These are phyloP conservation scores for Lodderomyces metapsilosis DNA, from an alignment of 1,139 yeast genomes.

Conservation along the genomic window DNA sequence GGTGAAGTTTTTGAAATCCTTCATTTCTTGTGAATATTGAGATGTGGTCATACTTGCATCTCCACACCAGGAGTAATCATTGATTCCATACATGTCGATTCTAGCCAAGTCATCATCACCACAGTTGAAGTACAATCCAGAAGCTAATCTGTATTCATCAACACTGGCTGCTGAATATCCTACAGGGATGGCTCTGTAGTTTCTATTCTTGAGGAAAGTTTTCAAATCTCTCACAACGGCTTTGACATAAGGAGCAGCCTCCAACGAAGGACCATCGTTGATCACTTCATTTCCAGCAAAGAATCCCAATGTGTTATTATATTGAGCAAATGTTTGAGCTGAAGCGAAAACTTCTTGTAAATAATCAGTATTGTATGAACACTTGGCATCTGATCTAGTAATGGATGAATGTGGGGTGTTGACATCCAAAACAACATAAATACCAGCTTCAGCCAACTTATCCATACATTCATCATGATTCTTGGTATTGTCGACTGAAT, in stretches of 20 bases:
- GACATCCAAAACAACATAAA: conserved; percentile 73
- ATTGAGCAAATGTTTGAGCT: conserved; percentile 66
- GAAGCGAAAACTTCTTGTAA: conserved; percentile 55
- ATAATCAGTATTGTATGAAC: conserved; percentile 58
- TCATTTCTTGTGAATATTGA: conserved; percentile 51
- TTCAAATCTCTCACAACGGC: conserved; percentile 63
- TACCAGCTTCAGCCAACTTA: conserved; percentile 68
- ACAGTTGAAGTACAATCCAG: conserved; percentile 59
- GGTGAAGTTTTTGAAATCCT: conserved; percentile 42
- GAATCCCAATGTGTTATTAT: conserved; percentile 82
- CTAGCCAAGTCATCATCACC: conserved; percentile 57
- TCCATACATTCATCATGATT: conserved; percentile 71
- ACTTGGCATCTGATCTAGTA: conserved; percentile 51
- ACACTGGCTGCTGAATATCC: conserved; percentile 67
- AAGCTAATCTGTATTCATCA: conserved; percentile 44
- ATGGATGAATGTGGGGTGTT: conserved; percentile 67
- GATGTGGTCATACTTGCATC: conserved; percentile 44
- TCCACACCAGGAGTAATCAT: conserved; percentile 69
- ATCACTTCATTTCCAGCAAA: conserved; percentile 93
- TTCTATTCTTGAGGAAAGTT: conserved; percentile 46
- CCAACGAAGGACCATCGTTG: conserved; percentile 61
- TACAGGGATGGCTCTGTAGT: conserved; percentile 52
- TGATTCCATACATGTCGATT: conserved; percentile 60
- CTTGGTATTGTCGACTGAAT: conserved; percentile 66
- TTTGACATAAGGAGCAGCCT: conserved; percentile 57